Conservation (phyloP, 1,284 basidiomycete genomes). For the Boletus putidus region DNA sequence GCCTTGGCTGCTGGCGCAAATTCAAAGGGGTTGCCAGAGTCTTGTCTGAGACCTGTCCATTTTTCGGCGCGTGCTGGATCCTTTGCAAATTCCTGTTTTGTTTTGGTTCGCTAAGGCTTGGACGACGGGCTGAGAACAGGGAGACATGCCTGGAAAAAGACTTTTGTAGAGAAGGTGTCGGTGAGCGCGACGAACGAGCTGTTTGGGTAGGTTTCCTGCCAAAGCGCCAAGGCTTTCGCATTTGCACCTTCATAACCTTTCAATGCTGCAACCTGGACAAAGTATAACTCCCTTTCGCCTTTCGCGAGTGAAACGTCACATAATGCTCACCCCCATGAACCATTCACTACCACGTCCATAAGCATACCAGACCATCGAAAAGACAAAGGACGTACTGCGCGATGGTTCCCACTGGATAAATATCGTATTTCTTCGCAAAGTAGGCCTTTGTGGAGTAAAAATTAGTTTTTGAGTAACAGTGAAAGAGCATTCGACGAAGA, state of each 20-base stretch:
- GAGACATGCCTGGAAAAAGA: slow-evolving; percentile 70
- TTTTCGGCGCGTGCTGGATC: slow-evolving; percentile 61
- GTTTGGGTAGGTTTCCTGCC: slow-evolving; percentile 74
- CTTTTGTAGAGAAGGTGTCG: slow-evolving; percentile 86
- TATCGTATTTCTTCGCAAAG: slow-evolving; percentile 72
- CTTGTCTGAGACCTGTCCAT: slow-evolving; percentile 88
- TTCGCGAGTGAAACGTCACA: background rate
- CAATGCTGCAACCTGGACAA: slow-evolving; percentile 68
- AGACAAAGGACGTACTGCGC: slow-evolving; percentile 67
- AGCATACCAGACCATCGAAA: slow-evolving; percentile 5
- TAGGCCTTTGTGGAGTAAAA: slow-evolving; percentile 56
- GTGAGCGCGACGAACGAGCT: slow-evolving; percentile 77
- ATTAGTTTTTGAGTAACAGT: background rate
- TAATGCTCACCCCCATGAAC: slow-evolving; percentile 82
- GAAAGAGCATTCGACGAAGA: background rate
- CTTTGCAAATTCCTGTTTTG: slow-evolving; percentile 56
- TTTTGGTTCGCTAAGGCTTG: slow-evolving; percentile 1
- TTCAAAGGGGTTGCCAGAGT: slow-evolving; percentile 82
- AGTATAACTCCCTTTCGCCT: background rate
- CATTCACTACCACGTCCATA: slow-evolving; percentile 64
- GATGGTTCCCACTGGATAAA: slow-evolving; percentile 80
- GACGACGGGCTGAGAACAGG: background rate
- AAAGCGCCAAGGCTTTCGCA: slow-evolving; percentile 71
- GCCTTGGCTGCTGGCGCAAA: slow-evolving; percentile 75
- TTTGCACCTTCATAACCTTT: slow-evolving; percentile 81